Percentiles rank a stretch among this genome's conserved stretches.
Conservation (phyloP, 2,329 filamentous ascomycete species). For the Aspergillus jensenii region DNA sequence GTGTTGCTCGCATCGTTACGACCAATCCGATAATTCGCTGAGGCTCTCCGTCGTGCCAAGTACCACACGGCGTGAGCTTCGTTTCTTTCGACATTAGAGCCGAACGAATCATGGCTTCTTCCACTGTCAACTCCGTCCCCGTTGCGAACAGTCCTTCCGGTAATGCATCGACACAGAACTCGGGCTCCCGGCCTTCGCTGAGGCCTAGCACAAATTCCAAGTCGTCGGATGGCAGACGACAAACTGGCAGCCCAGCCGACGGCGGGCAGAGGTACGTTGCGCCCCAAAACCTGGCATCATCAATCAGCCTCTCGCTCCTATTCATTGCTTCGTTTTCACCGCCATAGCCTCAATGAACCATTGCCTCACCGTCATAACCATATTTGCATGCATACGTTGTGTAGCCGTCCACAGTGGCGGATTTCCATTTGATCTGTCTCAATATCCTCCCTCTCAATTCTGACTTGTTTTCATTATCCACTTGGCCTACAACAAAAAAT, state of each 20-base stretch:
- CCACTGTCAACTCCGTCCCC: slow-evolving; percentile 38
- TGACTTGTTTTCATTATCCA: not conserved
- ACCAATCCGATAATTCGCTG: slow-evolving; percentile 21
- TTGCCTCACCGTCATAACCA: not conserved
- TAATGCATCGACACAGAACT: slow-evolving; percentile 38
- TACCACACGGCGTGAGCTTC: slow-evolving; percentile 37
- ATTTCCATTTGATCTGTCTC: not conserved
- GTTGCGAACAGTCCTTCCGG: slow-evolving; percentile 38
- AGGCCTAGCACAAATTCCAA: slow-evolving; percentile 53
- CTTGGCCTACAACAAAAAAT: not conserved
- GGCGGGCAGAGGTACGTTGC: slow-evolving; percentile 54
- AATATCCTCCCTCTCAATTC: not conserved
- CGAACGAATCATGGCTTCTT: slow-evolving; percentile 42
- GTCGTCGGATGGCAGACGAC: slow-evolving; percentile 55
- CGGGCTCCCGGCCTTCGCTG: slow-evolving; percentile 45
- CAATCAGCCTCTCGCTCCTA: slow-evolving; percentile 3
- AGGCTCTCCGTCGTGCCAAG: slow-evolving; percentile 37
- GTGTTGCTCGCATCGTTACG: slow-evolving; percentile 36
- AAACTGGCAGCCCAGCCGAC: slow-evolving; percentile 56
- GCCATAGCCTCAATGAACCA: not conserved
- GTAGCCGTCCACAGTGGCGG: not conserved
- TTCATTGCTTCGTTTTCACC: slow-evolving; percentile 14
- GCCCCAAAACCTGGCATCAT: slow-evolving; percentile 6
- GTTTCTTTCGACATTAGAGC: slow-evolving; percentile 28
- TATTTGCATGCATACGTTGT: not conserved